Conservation (phyloP, 1,284 basidiomycete genomes). For the Sutorius eximius region DNA sequence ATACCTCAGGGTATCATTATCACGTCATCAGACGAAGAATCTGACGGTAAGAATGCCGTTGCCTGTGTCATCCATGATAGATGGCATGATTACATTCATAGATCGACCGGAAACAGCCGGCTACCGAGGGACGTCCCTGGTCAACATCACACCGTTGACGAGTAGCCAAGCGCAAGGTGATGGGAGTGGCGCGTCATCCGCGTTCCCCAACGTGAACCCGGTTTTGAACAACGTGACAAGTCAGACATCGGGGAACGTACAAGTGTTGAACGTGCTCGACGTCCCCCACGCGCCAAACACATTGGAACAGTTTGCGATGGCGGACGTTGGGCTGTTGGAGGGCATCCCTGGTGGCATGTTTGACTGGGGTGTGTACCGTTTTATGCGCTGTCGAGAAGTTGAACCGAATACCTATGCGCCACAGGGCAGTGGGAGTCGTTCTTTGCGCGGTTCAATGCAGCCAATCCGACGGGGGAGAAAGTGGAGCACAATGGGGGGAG, state of each 20-base stretch:
- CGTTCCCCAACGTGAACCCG: constrained; percentile 62
- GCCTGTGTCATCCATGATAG: constrained; percentile 25
- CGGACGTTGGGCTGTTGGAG: constrained; percentile 75
- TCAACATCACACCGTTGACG: constrained; percentile 54
- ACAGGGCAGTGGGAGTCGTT: constrained; percentile 78
- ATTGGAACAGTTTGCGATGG: constrained; percentile 61
- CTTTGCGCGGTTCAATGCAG: constrained; percentile 49
- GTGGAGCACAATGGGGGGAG: neutral
- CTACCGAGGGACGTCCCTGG: constrained; percentile 40
- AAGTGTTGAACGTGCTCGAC: constrained; percentile 74
- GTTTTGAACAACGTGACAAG: constrained; percentile 48
- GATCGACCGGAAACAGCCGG: constrained; percentile 22
- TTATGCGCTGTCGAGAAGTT: constrained; percentile 3
- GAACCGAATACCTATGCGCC: constrained; percentile 2
- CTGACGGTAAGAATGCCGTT: constrained; percentile 48
- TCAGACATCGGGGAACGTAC: constrained; percentile 52
- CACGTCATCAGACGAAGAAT: constrained; percentile 45
- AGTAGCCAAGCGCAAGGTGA: constrained; percentile 29
- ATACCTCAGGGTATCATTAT: constrained; percentile 67
- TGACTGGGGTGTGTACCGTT: constrained; percentile 70
- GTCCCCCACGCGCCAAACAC: constrained; percentile 52
- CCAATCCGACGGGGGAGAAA: constrained; percentile 10
- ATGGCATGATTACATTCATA: constrained; percentile 25
- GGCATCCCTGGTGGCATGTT: constrained; percentile 84
- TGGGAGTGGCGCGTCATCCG: constrained; percentile 1